Evolutionary conservation across 768 basidiomycete species (phyloP).

Genomic region (Lactifluus volemus): DNA sequence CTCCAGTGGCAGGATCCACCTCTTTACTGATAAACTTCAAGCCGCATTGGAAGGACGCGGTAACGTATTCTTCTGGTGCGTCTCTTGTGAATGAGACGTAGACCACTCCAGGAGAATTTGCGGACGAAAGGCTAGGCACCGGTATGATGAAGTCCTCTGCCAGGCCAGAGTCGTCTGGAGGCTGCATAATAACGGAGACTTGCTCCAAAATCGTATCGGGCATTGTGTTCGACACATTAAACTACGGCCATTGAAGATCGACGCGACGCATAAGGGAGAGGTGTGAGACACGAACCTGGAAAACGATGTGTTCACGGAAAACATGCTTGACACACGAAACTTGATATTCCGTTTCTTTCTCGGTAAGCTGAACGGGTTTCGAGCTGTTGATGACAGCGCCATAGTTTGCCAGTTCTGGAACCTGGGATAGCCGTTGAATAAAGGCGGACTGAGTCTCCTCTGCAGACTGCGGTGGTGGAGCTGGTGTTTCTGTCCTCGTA

Average conservation of each 20-base stretch:
- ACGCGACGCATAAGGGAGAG: neutral
- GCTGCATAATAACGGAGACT: slow-evolving; percentile 88
- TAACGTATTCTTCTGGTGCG: slow-evolving; percentile 62
- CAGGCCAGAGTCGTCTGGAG: slow-evolving; percentile 62
- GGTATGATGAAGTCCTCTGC: slow-evolving; percentile 95
- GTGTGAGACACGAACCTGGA: slow-evolving; percentile 58
- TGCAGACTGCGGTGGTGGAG: slow-evolving; percentile 69
- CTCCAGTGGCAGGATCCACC: slow-evolving; percentile 88
- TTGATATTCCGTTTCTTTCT: slow-evolving; percentile 97
- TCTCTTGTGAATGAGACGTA: slow-evolving; percentile 93
- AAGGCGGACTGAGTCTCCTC: slow-evolving; percentile 87
- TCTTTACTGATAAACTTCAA: slow-evolving; percentile 97
- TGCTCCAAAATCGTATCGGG: slow-evolving; percentile 93
- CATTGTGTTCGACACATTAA: slow-evolving; percentile 95
- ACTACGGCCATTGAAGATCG: slow-evolving; percentile 39
- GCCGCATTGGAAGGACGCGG: slow-evolving; percentile 81
- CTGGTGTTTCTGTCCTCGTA: slow-evolving; percentile 45
- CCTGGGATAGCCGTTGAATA: slow-evolving; percentile 72
- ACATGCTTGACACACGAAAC: slow-evolving; percentile 95
- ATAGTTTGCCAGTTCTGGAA: slow-evolving; percentile 80
- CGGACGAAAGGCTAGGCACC: slow-evolving; percentile 54
- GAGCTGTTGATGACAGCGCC: slow-evolving; percentile 78
- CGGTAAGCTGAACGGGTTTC: slow-evolving; percentile 78
- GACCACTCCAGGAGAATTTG: slow-evolving; percentile 72
- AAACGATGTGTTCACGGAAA: slow-evolving; percentile 91